A percentile compares a stretch with the other conserved stretches of the same genome.
phyloP scores from a whole-genome alignment of 192 early-diverging fungal species.

The Rhizophlyctis rosea region DNA sequence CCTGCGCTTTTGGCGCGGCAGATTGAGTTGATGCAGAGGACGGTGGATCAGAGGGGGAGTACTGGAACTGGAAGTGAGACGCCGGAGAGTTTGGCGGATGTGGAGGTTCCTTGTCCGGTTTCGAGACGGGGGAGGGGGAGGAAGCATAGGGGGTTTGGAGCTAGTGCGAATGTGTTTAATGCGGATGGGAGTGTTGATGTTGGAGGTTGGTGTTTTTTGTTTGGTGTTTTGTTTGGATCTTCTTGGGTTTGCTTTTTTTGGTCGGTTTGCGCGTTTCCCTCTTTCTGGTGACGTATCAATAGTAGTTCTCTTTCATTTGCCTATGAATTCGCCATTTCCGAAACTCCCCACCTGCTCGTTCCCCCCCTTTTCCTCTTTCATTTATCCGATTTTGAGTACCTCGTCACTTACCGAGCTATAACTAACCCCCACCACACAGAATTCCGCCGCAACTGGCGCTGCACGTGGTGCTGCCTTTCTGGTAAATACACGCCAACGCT shows the following conservation, averaged over 20 bases:
- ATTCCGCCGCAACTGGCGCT: constrained; percentile 17
- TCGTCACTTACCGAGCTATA: not conserved
- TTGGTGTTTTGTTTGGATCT: too few species aligned
- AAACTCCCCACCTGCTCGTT: not conserved
- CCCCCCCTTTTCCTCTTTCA: not conserved
- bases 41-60: too few species aligned
- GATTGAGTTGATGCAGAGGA: constrained; percentile 18
- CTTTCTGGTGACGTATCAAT: not conserved
- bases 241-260: too few species aligned
- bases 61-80: too few species aligned
- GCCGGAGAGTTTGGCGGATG: too few species aligned
- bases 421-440: constrained; percentile 10
- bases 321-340: not conserved
- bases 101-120: too few species aligned
- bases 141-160: constrained; percentile 15
- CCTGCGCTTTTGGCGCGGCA: constrained; percentile 11
- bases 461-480: constrained; percentile 17
- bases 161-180: constrained; percentile 13
- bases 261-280: not conserved
- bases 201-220: too few species aligned
- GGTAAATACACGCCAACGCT: constrained; percentile 20
- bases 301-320: not conserved
- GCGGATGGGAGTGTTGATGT: too few species aligned
- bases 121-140: not conserved
- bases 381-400: not conserved